Evolutionary conservation across 768 basidiomycete species (phyloP), one percentile per base, ranked within the genome.

Genomic region (Russula sp.): DNA sequence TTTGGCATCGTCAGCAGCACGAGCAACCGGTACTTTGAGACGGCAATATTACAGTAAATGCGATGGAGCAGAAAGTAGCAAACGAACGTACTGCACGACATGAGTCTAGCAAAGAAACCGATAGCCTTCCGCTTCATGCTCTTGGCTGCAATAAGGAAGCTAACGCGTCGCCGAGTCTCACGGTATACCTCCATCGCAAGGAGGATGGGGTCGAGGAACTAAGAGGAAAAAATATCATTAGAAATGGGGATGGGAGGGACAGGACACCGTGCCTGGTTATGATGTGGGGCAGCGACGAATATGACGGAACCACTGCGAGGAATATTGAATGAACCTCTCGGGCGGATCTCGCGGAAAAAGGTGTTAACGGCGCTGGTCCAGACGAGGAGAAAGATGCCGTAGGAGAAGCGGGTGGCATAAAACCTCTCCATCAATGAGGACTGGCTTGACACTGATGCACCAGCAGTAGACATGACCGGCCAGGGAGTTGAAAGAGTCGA

Each of bases 271-370:
- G 85, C 92, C 76, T 94, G 92, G 72, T 97, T 97, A 69, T 86
- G 84, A 73, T 97, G 95, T 39, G 94, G 94, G 7, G 90, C 95
- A 51, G 83, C 93, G 50, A 93, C 95, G 73, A 98, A 95, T 67
- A 98, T 90, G 59, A 96, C 83, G 5, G 96, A 89, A 0, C 93
- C 96, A 61, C 88, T 81, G 58, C 79, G 81, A 32, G 95, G 95
- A 61, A 98, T 90, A 72, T 97, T 89, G 81, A 87, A 97, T 34
- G 93, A 88, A 49, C 96, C 91, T 73, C 96, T 79, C 1, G 93
- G 90, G 59, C 95, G 82, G 66, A 98, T 87, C 75, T 98, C 95
- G 65, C 95, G 79, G 78, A 98, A 98, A 79, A 98, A 98, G 66
- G 98, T 85, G 73, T 88, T 87, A 63, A 89, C 90, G 58, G 95